phyloP scores from a whole-genome alignment of 164 flowering plant genomes.

The Nelumbo lutea region DNA sequence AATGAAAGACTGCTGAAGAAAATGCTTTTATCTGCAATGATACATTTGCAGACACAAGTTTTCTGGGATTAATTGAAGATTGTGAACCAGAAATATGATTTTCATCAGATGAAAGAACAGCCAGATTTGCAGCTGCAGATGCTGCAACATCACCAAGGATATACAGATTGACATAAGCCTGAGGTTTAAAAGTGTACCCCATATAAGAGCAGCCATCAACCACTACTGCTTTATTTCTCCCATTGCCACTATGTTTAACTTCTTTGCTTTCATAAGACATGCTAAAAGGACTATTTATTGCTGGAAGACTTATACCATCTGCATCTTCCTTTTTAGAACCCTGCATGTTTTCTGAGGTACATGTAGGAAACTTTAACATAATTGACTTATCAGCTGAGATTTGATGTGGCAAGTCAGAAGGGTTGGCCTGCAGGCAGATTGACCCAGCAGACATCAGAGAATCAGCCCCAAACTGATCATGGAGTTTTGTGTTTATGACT shows the following conservation, averaged over 20 bases:
- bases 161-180: conserved; percentile 64
- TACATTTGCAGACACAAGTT: conserved; percentile 41
- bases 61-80: conserved; percentile 41
- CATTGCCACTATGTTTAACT: conserved; percentile 13
- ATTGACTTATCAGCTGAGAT: conserved; percentile 28
- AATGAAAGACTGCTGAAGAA: conserved; percentile 53
- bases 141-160: conserved; percentile 86
- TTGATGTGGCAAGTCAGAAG: conserved; percentile 28
- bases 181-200: conserved; percentile 57
- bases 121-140: conserved; percentile 80
- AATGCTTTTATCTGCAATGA: conserved; percentile 78
- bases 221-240: conserved; percentile 16
- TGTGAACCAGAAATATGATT: conserved; percentile 32
- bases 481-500: conserved; percentile 4
- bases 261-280: conserved; percentile 17
- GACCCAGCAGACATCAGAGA: conserved; percentile 23
- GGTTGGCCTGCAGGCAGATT: conserved; percentile 21
- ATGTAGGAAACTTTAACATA: conserved; percentile 19
- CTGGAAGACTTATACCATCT: conserved; percentile 16
- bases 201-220: conserved; percentile 23
- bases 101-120: conserved; percentile 69
- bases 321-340: conserved; percentile 10
- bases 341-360: conserved; percentile 20
- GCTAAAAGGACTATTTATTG: conserved; percentile 12
- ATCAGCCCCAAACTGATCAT: conserved; percentile 10